Evolutionary conservation across 2,329 filamentous ascomycete species (phyloP).

Genomic region (Cladosporium halotolerans): DNA sequence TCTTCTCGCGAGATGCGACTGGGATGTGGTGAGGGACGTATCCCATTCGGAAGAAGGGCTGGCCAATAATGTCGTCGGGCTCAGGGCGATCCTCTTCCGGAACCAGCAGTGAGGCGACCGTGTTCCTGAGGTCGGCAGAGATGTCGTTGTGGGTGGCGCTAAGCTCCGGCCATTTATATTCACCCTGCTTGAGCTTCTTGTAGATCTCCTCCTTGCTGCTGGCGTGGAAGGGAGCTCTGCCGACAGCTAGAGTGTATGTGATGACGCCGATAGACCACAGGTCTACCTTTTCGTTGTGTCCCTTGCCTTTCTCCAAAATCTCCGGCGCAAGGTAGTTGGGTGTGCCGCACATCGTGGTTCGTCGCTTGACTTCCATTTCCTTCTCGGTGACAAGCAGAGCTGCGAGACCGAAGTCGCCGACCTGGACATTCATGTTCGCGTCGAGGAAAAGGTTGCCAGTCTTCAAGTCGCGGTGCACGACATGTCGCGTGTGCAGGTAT

Average conservation of each 20-base stretch:
- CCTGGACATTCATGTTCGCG: slow-evolving; percentile 91
- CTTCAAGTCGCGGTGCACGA: slow-evolving; percentile 94
- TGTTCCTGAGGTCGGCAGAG: slow-evolving; percentile 67
- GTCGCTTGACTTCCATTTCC: slow-evolving; percentile 72
- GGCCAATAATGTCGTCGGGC: slow-evolving; percentile 71
- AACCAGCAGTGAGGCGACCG: slow-evolving; percentile 69
- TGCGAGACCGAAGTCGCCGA: slow-evolving; percentile 93
- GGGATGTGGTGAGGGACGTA: slow-evolving; percentile 59
- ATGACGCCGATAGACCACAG: slow-evolving; percentile 98
- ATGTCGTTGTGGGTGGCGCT: slow-evolving; percentile 63
- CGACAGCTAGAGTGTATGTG: slow-evolving; percentile 95
- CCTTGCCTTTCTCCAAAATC: slow-evolving; percentile 89
- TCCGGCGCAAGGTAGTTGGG: slow-evolving; percentile 98
- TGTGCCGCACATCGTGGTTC: slow-evolving; percentile 92
- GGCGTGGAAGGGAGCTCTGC: slow-evolving; percentile 93
- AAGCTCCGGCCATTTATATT: slow-evolving; percentile 72
- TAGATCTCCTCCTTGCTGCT: slow-evolving; percentile 83
- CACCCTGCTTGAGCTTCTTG: slow-evolving; percentile 58
- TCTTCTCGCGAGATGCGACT: slow-evolving; percentile 37
- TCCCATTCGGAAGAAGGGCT: slow-evolving; percentile 71
- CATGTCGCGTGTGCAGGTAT: slow-evolving; percentile 91
- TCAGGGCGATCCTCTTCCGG: slow-evolving; percentile 69
- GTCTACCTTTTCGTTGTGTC: slow-evolving; percentile 96
- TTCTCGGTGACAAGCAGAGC: slow-evolving; percentile 85
- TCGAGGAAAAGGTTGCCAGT: slow-evolving; percentile 98